These are phyloP conservation scores for Pseudonitzschia pungens DNA, from an alignment of 108 stramenopile genomes.

Conservation along the genomic window DNA sequence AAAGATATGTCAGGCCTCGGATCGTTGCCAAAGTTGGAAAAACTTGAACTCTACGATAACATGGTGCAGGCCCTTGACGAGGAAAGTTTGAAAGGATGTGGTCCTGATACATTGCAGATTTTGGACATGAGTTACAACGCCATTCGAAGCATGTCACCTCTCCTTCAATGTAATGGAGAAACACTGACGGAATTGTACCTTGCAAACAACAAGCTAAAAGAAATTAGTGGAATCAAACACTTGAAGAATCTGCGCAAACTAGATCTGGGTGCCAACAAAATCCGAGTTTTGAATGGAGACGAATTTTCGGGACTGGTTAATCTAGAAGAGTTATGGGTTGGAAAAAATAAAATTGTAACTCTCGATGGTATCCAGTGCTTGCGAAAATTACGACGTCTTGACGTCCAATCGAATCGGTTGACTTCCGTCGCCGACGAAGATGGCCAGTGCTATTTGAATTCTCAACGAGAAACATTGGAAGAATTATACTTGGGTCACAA, in stretches of 20 bases:
- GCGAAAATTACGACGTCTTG: conserved; percentile 78
- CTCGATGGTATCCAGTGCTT: conserved; percentile 57
- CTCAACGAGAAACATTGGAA: conserved; percentile 73
- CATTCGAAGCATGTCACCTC: conserved; percentile 83
- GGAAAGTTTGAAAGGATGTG: conserved; percentile 46
- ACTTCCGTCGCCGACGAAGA: conserved; percentile 65
- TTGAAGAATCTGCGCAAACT: conserved; percentile 79
- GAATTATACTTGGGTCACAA: conserved; percentile 97
- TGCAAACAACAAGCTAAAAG: conserved; percentile 96
- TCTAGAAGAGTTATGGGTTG: conserved; percentile 87
- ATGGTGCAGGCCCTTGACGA: conserved; percentile 63
- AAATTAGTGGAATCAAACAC: conserved; percentile 77
- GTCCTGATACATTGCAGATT: conserved; percentile 48
- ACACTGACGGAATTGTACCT: conserved; percentile 76
- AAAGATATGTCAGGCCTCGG: conserved; percentile 75
- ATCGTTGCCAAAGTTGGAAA: conserved; percentile 55
- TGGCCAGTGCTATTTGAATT: conserved; percentile 34
- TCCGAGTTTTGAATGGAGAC: conserved; percentile 76
- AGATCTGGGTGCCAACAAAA: conserved; percentile 94
- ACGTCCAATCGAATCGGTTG: conserved; percentile 91
- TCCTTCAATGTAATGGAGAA: conserved; percentile 49
- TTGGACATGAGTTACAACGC: conserved; percentile 93
- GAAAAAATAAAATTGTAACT: conserved; percentile 88
- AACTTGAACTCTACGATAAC: conserved; percentile 96
- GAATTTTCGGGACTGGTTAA: conserved; percentile 70